Evolutionary conservation across 2,329 filamentous ascomycete species (phyloP), one percentile per base, ranked within the genome.

Genomic region (Trichoderma gracile): DNA sequence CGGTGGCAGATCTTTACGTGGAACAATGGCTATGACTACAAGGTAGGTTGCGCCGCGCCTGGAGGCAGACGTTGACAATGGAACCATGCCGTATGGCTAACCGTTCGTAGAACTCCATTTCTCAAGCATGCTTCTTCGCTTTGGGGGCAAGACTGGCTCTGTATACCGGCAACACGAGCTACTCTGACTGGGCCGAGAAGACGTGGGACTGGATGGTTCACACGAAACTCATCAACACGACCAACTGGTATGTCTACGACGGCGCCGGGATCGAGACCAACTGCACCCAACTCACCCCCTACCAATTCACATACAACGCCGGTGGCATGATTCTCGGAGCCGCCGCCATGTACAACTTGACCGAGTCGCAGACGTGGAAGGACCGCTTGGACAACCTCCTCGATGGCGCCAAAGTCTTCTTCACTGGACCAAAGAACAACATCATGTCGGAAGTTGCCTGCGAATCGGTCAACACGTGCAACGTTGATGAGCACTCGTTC

Each of bases 1-100:
- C 85, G 90, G 67, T 94, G 91, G 91, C 92, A 96, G 77, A 92
- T 96, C 54, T 94, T 90, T 73, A 82, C 85, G 1, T 93, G 91
- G 80, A 95, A 96, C 73, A 86, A 84, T 46, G 93, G 92, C 15
- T 96, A 89, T 76, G 84, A 89, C 70, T 93, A 94, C 82, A 95
- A 66, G 42, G 65, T 66, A 55, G n/a, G 61, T 47, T 17, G n/a
- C 19, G 9, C 7, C 21, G 25, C 14, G 43, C 30, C 43, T 5
- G 27, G 14, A 5, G 15, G n/a, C 1, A 21, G 17, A 17, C 8
- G 33, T n/a, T 38, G 10, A 9, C 17, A 3, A 14, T 38, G 10
- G n/a, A 12, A 25, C 14, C 14, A 49, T n/a, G 43, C 21, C 27
- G 43, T 30, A 15, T 33, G n/a, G 19, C 50, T 49, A 43, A 63